Base-by-base conservation (phyloP, 768 basidiomycete genomes). In the Clitopilus hobsonii region DNA sequence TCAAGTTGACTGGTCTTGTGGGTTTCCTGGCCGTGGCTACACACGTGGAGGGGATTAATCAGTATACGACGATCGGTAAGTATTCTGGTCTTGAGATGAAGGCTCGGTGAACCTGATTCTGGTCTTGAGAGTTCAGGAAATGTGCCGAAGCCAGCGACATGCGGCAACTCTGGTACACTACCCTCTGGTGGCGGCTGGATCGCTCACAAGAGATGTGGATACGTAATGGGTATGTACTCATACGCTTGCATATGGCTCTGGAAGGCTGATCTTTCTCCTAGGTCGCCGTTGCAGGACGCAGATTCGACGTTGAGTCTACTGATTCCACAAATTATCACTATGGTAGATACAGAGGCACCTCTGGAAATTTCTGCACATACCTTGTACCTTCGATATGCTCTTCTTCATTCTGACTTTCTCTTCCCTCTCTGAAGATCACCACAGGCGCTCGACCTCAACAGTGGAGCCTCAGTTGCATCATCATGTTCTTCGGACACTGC, bases 101-200 rank as follows among this genome's bases (percentile, higher is more conserved):
- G n/a, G n/a, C n/a, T n/a, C n/a, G n/a, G n/a, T n/a, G n/a, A n/a
- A n/a, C n/a, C n/a, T n/a, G n/a, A n/a, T n/a, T n/a, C n/a, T n/a
- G n/a, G n/a, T n/a, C n/a, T n/a, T 14, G 23, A 24, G 16, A 8
- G 41, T 24, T 1, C 38, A 66, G 65, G 56, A 24, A 64, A 66
- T 28, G 61, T 60, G 14, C 65, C 61, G 3, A 66, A 66, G 38
- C 65, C 63, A 8, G 56, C 47, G 16, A 61, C 65, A 11, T 66
- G 63, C 32, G 63, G 63, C 18, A 64, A 66, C 24, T 60, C 57
- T 16, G 63, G 63, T 6, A 7, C 56, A 26, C 59, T 66, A 10
- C 61, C 65, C 6, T 60, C 55, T 16, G 65, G 61, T 10, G n/a
- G n/a, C n/a, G 65, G 65, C 2, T 66, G 63, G 65, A 66, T 64